Base-by-base conservation (phyloP, 176 grass and related monocot species). In the Puccinellia tenuiflora region DNA sequence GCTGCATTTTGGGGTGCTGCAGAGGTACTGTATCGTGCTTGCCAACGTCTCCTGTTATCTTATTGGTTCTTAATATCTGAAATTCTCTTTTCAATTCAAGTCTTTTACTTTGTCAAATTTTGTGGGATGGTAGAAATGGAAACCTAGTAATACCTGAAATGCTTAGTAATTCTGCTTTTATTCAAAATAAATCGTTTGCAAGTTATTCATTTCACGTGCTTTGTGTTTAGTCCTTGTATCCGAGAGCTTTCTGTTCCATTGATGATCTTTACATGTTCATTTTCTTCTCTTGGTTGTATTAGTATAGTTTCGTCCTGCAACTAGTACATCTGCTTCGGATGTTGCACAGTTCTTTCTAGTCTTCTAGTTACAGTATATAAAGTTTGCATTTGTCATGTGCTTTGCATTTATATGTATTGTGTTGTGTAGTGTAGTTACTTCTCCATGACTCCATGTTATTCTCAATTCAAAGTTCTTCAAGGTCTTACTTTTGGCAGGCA, bases 1-100 rank as follows among this genome's bases (percentile, higher is more conserved):
- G 57, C 60, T 99, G 48, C 97, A 99, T 89, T 99, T 99, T 87
- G 93, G 97, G 76, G 79, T 99, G 70, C 86, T 99, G 64, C 92
- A 86, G 81, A 96, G 97, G 97, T 99, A 91, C 18, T 28, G 10
- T 74, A 33, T 77, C 73, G n/a, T 84, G 50, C 53, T 64, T 12
- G 20, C 30, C 47, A 66, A 51, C 7, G 1, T 73, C 46, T n/a
- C n/a, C 15, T 75, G 40, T 72, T 65, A 55, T 57, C 66, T 71
- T 70, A 3, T 33, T 37, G 1, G 52, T 51, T 73, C 1, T 6
- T 74, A 39, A 24, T 78, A 72, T 83, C 56, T 80, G 42, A 73
- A 45, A 42, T 48, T 30, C 26, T 68, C 25, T 76, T 33, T 56
- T 39, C 33, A 48, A 73, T 52, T 62, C 10, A 21, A 67, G 56